Base-by-base conservation (phyloP, 345 rosid genomes). In the Kernera saxatilis region DNA sequence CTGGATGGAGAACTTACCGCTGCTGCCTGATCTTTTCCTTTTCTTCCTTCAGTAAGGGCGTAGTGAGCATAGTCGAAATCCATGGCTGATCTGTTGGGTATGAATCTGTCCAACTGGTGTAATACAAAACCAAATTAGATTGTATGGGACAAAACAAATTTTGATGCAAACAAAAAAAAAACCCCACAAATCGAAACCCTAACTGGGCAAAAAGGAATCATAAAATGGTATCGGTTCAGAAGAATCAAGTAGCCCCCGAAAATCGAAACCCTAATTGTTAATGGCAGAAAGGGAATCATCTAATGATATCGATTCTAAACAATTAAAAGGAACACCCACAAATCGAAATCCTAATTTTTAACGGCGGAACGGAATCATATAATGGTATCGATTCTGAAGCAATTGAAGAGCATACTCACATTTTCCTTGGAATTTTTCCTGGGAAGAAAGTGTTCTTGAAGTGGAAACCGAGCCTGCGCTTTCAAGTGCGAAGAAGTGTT, bases 61-160 rank as follows among this genome's bases (percentile, higher is more conserved):
- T 49, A 88, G 59, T 79, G 86, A 0, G 93, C 92, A 46, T 80
- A 90, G 27, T 88, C 94, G 29, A 84, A 74, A 66, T 90, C 86
- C 84, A 88, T 90, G 1, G 94, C 97, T 12, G 94, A 81, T 33
- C 94, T 64, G 53, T 88, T 90, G 0, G 97, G 92, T 14, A 90
- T 90, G 55, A 88, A 90, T 3, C 94, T 81, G 64, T 90, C 97
- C 78, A 84, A 64, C 93, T 85, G 83, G 0, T 30, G 6, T 8
- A 49, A 5, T 6, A 39, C 21, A 33, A 14, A 67, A 33, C 0
- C 41, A 76, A 48, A 21, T 40, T n/a, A n/a, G n/a, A n/a, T n/a
- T n/a, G n/a, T n/a, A n/a, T n/a, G n/a, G n/a, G n/a, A n/a, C n/a
- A n/a, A n/a, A n/a, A n/a, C n/a, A n/a, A n/a, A n/a, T n/a, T n/a